Evolutionary conservation across 2,329 filamentous ascomycete genomes (phyloP).

Genomic region (Verticillium longisporum): DNA sequence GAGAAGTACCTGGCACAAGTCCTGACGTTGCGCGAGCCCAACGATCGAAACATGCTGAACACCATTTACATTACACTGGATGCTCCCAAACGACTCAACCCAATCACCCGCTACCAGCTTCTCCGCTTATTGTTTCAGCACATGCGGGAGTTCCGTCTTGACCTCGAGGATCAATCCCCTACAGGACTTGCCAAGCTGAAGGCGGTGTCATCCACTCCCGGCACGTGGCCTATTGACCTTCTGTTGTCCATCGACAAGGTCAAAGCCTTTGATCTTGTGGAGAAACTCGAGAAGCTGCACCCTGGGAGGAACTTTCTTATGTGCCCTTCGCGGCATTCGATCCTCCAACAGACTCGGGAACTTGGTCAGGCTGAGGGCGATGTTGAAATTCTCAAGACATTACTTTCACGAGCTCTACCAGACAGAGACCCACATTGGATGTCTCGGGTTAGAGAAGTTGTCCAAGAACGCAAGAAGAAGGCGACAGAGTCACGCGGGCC

Average conservation of each 20-base stretch:
- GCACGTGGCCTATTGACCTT: not conserved
- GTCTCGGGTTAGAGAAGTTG: conserved; percentile 5
- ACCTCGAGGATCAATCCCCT: conserved; percentile 14
- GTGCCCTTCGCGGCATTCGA: not conserved
- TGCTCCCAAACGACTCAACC: not conserved
- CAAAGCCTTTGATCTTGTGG: not conserved
- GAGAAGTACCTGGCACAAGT: not conserved
- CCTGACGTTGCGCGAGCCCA: not conserved
- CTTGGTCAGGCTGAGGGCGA: not conserved
- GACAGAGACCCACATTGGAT: conserved; percentile 7
- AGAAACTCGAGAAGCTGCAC: not conserved
- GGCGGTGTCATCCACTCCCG: not conserved
- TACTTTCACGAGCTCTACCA: not conserved
- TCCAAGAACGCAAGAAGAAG: conserved; percentile 15
- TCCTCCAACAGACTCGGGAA: not conserved
- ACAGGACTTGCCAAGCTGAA: conserved; percentile 6
- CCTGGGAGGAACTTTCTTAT: not conserved
- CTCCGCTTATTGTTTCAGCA: conserved; percentile 15
- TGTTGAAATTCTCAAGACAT: not conserved
- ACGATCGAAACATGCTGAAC: not conserved
- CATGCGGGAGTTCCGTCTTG: conserved; percentile 9
- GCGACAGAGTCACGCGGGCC: conserved; percentile 16
- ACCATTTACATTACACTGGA: not conserved
- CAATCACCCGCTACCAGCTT: conserved; percentile 10
- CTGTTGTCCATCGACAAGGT: not conserved